Evolutionary conservation across 345 rosid genomes (phyloP).

Genomic region (Aethionema arabicum): DNA sequence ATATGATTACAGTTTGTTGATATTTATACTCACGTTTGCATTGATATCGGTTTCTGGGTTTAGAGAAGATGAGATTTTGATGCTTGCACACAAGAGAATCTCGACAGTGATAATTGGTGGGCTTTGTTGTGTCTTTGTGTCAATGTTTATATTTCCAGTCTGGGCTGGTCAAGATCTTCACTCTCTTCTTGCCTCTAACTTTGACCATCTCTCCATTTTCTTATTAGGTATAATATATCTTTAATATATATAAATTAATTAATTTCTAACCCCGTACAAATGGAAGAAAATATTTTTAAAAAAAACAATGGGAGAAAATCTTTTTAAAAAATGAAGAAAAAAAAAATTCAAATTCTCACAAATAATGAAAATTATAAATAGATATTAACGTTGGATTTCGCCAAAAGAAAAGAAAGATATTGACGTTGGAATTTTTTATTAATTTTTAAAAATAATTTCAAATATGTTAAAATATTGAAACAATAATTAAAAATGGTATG

Average conservation of each 20-base stretch:
- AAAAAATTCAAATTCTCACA: no score
- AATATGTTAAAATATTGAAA: no score
- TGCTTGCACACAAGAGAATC: conserved; percentile 56
- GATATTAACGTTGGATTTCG: no score
- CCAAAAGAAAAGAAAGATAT: no score
- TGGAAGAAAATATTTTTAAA: no score
- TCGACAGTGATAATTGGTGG: conserved; percentile 69
- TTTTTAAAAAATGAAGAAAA: no score
- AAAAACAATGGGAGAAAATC: no score
- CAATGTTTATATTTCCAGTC: conserved; percentile 56
- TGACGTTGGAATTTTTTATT: no score
- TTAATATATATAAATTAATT: neutral
- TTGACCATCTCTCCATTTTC: conserved; percentile 56
- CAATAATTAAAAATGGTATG: no score
- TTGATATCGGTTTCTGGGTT: conserved; percentile 71
- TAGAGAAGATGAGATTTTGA: conserved; percentile 50
- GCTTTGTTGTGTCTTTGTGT: conserved; percentile 43
- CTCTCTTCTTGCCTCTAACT: conserved; percentile 46
- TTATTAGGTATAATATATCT: conserved; percentile 48
- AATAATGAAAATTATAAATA: no score
- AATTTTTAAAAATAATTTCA: no score
- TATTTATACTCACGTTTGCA: conserved; percentile 75
- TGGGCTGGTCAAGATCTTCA: conserved; percentile 78
- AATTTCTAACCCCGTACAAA: no score
- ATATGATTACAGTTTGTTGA: conserved; percentile 74